Base-by-base conservation (phyloP, 352 stramenopile species). In the Poterioochromonas sp. region DNA sequence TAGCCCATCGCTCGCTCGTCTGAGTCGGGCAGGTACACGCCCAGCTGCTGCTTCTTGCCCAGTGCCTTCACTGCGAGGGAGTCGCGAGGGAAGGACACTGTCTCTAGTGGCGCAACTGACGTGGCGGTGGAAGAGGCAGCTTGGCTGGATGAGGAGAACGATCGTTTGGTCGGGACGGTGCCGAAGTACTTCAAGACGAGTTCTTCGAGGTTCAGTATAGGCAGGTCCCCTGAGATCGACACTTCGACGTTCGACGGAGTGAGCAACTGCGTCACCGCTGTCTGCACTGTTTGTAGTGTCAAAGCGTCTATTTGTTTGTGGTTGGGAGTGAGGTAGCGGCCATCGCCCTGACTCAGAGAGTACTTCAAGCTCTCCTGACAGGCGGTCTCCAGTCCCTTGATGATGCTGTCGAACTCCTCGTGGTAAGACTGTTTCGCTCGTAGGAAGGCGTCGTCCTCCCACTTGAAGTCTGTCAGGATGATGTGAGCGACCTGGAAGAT, bases 381-480 rank as follows among this genome's bases (percentile, higher is more conserved):
- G 15, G 65, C 65, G 12, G 22, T 39, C 65, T 74, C 65, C 0
- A 74, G 39, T 39, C 65, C 49, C 20, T 76, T 62, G 34, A 64
- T 43, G 34, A 58, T 58, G 22, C 20, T 40, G 29, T 74, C 65
- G 41, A 74, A 74, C 18, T 74, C 15, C 65, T 85, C 81, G 40
- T 87, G 79, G 79, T 89, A 92, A 58, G 84, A 88, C 58, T 88
- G 86, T 77, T 92, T 91, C 44, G 87, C 90, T 11, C 90, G 82
- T 51, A 87, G 85, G 35, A 94, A 80, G 0, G 90, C 90, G 82
- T 94, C 90, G 47, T 88, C 82, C 80, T 94, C 90, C 87, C 87
- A 94, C 41, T 90, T 87, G 82, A 92, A 93, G 22, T 88, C 87
- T 44, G 88, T 81, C 58, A 94, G 82, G 64, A 94, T 92, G 76